A percentile compares a stretch with the other conserved stretches of the same genome.
phyloP scores from a whole-genome alignment of 2,329 filamentous ascomycete genomes.

The Arthrinium puccinioides region DNA sequence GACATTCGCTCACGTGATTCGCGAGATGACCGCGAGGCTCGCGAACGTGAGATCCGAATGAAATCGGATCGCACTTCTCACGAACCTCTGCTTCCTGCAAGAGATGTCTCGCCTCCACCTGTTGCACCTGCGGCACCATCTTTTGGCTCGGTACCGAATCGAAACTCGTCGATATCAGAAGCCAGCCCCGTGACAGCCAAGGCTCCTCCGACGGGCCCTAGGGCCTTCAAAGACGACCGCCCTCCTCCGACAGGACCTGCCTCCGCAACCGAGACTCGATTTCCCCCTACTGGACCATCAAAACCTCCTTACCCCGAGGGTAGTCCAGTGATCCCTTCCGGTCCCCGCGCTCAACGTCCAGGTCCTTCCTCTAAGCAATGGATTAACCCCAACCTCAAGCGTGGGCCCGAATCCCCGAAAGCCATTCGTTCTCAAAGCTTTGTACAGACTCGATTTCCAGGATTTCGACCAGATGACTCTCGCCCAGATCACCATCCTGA shows the following conservation, averaged over 20 bases:
- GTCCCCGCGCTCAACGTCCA: slow-evolving; percentile 43
- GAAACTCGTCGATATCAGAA: slow-evolving; percentile 29
- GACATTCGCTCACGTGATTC: slow-evolving; percentile 33
- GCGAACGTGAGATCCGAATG: slow-evolving; percentile 29
- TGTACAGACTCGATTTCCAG: slow-evolving; percentile 28
- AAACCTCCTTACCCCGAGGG: slow-evolving; percentile 35
- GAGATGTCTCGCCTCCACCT: slow-evolving; percentile 50
- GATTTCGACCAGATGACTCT: slow-evolving; percentile 25
- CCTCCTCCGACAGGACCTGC: slow-evolving; percentile 33
- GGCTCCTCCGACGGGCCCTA: slow-evolving; percentile 44
- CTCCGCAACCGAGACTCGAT: slow-evolving; percentile 26
- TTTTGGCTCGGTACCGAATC: slow-evolving; percentile 47
- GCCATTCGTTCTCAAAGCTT: slow-evolving; percentile 43
- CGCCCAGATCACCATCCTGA: slow-evolving; percentile 33
- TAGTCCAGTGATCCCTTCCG: slow-evolving; percentile 42
- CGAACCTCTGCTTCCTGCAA: slow-evolving; percentile 36
- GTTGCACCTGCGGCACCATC: slow-evolving; percentile 51
- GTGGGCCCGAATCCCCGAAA: slow-evolving; percentile 43
- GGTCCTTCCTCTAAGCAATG: slow-evolving; percentile 52
- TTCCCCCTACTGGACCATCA: slow-evolving; percentile 32
- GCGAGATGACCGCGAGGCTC: slow-evolving; percentile 44
- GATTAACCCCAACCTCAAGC: slow-evolving; percentile 47
- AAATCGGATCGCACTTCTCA: slow-evolving; percentile 46
- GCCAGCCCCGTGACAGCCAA: slow-evolving; percentile 33
- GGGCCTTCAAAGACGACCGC: slow-evolving; percentile 43